Evolutionary conservation across 2,329 filamentous ascomycete genomes (phyloP).

Genomic region (Aspergillus sp.): DNA sequence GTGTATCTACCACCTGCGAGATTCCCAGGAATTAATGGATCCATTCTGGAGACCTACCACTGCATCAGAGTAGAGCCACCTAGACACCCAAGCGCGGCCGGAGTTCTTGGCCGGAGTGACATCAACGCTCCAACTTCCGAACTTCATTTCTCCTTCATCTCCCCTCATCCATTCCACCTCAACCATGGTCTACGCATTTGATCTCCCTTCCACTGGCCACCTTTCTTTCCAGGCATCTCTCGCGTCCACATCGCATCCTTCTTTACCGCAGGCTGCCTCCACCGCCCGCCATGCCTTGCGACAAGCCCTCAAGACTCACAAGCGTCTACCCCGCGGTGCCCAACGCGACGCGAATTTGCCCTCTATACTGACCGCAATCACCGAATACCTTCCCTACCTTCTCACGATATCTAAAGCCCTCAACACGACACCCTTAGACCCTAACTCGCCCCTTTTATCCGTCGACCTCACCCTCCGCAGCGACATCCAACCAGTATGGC

Average conservation of each 20-base stretch:
- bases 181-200: constrained; percentile 84
- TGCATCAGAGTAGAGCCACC: not conserved
- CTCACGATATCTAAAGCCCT: constrained; percentile 73
- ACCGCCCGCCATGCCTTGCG: constrained; percentile 80
- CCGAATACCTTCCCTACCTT: constrained; percentile 79
- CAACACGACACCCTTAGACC: constrained; percentile 49
- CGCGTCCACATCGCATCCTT: constrained; percentile 79
- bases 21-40: not conserved
- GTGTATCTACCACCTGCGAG: not conserved
- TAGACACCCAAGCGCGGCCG: not conserved
- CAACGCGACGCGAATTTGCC: constrained; percentile 70
- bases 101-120: constrained; percentile 16
- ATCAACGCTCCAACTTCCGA: constrained; percentile 15
- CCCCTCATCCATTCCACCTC: constrained; percentile 1
- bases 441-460: constrained; percentile 47
- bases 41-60: not conserved
- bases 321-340: constrained; percentile 67
- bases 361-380: constrained; percentile 65
- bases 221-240: constrained; percentile 78
- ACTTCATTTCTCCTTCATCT: constrained; percentile 7
- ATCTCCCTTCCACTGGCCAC: constrained; percentile 83
- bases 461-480: constrained; percentile 67
- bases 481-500: constrained; percentile 73
- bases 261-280: constrained; percentile 76
- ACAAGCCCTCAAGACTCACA: constrained; percentile 82